Conservation (phyloP, 306 rosid genomes). For the Hippophae tibetana region DNA sequence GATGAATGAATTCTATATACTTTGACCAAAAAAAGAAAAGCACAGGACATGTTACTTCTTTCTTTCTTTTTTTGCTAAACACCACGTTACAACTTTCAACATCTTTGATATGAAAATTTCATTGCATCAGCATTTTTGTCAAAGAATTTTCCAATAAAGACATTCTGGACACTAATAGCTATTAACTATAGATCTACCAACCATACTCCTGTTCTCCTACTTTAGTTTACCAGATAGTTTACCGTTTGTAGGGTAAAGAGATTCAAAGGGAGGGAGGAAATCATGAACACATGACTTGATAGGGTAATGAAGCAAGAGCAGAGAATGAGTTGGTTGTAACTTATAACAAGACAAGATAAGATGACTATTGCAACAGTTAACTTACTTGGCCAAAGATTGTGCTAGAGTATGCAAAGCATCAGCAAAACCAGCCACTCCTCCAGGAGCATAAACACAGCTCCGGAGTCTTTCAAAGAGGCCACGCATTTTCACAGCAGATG, state of each 20-base stretch:
- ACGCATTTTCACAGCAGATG: constrained; percentile 71
- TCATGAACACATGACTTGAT: background rate
- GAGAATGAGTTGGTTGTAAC: background rate
- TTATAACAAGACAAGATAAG: background rate
- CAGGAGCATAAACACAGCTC: constrained; percentile 59
- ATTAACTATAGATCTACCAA: background rate
- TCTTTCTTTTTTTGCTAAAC: no score
- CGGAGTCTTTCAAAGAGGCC: constrained; percentile 80
- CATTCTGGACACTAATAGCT: background rate
- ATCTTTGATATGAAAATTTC: background rate
- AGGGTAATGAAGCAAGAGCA: background rate
- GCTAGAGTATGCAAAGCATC: constrained; percentile 60
- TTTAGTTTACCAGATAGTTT: background rate
- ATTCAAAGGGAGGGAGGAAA: background rate
- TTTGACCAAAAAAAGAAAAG: no score
- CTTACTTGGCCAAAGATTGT: constrained; percentile 88
- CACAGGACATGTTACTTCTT: no score
- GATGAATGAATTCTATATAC: no score
- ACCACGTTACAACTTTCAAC: no score
- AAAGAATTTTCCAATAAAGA: background rate
- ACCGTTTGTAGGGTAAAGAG: background rate
- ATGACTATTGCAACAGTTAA: constrained; percentile 8
- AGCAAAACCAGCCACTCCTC: constrained; percentile 59
- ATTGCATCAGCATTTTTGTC: background rate
- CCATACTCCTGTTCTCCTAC: background rate